Evolutionary conservation across 805 yeast species (phyloP).

Genomic region (Candida succiphila): DNA sequence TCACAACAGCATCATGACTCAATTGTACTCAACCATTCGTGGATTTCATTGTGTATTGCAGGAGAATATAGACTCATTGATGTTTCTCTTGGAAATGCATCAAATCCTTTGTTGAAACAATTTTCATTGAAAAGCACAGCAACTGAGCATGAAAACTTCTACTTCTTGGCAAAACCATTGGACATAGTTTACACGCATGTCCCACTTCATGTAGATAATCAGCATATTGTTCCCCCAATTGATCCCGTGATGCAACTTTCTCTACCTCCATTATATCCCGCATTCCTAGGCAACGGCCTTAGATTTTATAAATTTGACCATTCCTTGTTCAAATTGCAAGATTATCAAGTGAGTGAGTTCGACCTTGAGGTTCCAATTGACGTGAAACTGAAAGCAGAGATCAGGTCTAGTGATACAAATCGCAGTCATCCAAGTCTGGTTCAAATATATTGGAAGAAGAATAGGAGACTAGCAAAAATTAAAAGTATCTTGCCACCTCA

Average conservation of each 20-base stretch:
- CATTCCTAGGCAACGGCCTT: slow-evolving; percentile 53
- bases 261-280: slow-evolving; percentile 81
- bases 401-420: slow-evolving; percentile 23
- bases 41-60: slow-evolving; percentile 74
- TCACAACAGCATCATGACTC: slow-evolving; percentile 14
- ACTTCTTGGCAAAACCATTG: slow-evolving; percentile 71
- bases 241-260: slow-evolving; percentile 70
- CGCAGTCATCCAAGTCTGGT: slow-evolving; percentile 43
- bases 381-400: slow-evolving; percentile 55
- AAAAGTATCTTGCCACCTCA: slow-evolving; percentile 73
- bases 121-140: slow-evolving; percentile 24
- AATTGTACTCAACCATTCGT: slow-evolving; percentile 68
- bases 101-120: slow-evolving; percentile 40
- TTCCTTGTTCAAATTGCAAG: slow-evolving; percentile 62
- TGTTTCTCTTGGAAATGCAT: slow-evolving; percentile 49
- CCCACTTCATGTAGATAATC: slow-evolving; percentile 70
- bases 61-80: slow-evolving; percentile 79
- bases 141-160: slow-evolving; percentile 29
- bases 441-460: slow-evolving; percentile 69
- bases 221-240: slow-evolving; percentile 79
- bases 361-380: slow-evolving; percentile 63
- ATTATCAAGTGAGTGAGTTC: slow-evolving; percentile 71
- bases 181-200: slow-evolving; percentile 76
- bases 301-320: slow-evolving; percentile 63
- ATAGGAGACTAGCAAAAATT: slow-evolving; percentile 57